Percentiles rank a stretch among this genome's conserved stretches.
phyloP scores from a whole-genome alignment of 805 yeast genomes.

The Sugiyamaella valdiviana region DNA sequence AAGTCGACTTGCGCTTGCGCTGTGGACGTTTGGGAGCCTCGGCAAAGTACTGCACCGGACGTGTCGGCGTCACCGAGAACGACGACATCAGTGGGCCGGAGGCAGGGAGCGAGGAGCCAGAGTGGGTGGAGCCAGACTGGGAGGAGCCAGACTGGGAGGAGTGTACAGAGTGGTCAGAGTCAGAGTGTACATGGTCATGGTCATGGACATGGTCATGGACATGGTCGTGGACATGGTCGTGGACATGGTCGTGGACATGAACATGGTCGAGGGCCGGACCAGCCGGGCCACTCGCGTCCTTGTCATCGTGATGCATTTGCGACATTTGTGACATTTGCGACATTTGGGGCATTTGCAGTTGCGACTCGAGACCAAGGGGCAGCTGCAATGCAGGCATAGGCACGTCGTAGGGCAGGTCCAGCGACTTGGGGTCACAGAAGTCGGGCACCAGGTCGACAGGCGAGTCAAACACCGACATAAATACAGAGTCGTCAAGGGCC shows the following conservation, averaged over 20 bases:
- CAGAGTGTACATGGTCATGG: constrained; percentile 2
- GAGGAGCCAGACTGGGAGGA: too few species aligned
- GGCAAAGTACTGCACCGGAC: not conserved
- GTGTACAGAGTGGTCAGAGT: too few species aligned
- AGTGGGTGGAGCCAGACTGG: too few species aligned
- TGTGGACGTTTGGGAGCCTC: not conserved
- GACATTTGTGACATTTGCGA: not conserved
- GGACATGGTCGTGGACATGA: not conserved
- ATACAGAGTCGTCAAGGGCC: too few species aligned
- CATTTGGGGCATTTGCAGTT: not conserved
- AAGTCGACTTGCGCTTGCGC: not conserved
- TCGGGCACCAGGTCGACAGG: not conserved
- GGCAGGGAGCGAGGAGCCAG: too few species aligned
- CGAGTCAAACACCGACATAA: not conserved
- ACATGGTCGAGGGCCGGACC: too few species aligned
- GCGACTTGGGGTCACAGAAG: constrained; percentile 22
- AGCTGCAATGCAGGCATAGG: not conserved
- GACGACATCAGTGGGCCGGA: too few species aligned
- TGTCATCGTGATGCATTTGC: not conserved
- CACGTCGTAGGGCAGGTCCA: constrained; percentile 9
- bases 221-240: constrained; percentile 1
- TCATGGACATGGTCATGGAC: constrained; percentile 3
- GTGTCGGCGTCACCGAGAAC: not conserved
- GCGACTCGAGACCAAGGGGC: not conserved
- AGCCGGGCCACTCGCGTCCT: constrained; percentile 1